A percentile compares a stretch with the other conserved stretches of the same genome.
Evolutionary conservation across 345 rosid species (phyloP).

Genomic region (Acer negundo): DNA sequence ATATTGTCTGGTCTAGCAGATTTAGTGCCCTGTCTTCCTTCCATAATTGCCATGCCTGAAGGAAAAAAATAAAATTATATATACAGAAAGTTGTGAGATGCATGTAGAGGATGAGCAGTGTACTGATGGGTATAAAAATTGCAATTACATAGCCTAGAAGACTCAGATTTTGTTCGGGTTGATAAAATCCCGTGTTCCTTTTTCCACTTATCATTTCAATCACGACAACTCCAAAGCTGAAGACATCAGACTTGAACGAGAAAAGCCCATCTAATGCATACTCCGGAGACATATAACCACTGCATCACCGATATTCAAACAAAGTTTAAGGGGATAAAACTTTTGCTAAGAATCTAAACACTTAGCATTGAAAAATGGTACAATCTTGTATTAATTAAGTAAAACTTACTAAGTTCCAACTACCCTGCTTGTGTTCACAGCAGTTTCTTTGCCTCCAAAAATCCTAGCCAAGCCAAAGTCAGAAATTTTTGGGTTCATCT

Average conservation of each 20-base stretch:
- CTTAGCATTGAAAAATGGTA: not conserved
- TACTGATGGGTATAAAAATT: not conserved
- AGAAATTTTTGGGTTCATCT: constrained; percentile 75
- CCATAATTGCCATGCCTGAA: constrained; percentile 64
- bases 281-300: constrained; percentile 30
- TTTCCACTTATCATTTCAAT: constrained; percentile 37
- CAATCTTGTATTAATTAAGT: not conserved
- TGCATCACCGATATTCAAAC: constrained; percentile 23
- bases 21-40: constrained; percentile 38
- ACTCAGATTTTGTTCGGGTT: constrained; percentile 13
- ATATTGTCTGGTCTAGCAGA: constrained; percentile 39
- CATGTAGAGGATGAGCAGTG: not conserved
- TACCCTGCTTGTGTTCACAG: constrained; percentile 56
- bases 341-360: not conserved
- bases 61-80: constrained; percentile 1
- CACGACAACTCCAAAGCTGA: constrained; percentile 36
- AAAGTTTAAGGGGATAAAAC: constrained; percentile 32
- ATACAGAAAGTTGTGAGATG: not conserved
- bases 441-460: constrained; percentile 55
- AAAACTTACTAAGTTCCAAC: constrained; percentile 74
- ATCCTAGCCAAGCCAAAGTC: constrained; percentile 82
- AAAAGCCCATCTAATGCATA: constrained; percentile 35
- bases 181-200: constrained; percentile 23
- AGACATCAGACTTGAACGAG: constrained; percentile 35
- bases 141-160: constrained; percentile 29